Evolutionary conservation across 139 green algal species (phyloP), one percentile per base, ranked within the genome.

Genomic region (Microglena sp.): DNA sequence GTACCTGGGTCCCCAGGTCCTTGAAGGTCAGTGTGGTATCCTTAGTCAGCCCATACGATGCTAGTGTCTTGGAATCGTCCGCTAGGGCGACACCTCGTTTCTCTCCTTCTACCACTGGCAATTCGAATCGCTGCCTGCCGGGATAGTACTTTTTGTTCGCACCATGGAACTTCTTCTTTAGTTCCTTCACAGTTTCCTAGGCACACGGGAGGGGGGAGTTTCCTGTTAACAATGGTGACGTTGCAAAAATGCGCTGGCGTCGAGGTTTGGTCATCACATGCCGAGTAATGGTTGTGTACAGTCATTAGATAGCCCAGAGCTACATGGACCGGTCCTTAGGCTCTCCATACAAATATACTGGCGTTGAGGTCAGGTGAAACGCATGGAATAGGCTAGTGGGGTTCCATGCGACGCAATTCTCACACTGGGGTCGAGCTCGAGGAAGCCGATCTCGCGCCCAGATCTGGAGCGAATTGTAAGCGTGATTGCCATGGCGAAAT

Each of bases 1-100:
- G 45, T 45, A 89, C 88, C 84, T 95, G 88, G 1, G 82, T 73
- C 0, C 94, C 94, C 26, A 99, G 83, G 69, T 99, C 94, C 79
- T 99, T 99, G 69, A 95, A 95, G 2, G 82, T 62, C 4, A 96
- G n/a, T 8, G 76, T 61, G 1, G 69, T 64, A 1, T 82, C 79
- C 27, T 86, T 73, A 0, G 53, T 33, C 0, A 96, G 61, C 15
- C 76, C 82, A 62, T 89, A 93, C 32, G 89, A 71, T 7, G 46
- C 75, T 1, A 95, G 80, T 32, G 31, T 80, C 45, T 88, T 84
- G 64, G 68, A 72, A 29, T 69, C 56, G 21, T 79, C 65, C 21
- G 69, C 75, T 22, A 96, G 79, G 11, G 68, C 77, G 1, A 68
- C 54, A n/a, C 81, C 84, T 21, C 70, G 71, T 53, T 77, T 84